A percentile compares a stretch with the other conserved stretches of the same genome.
These are phyloP conservation scores for Fusarium sp. DNA, from an alignment of 2,329 filamentous ascomycete species.

Conservation along the genomic window DNA sequence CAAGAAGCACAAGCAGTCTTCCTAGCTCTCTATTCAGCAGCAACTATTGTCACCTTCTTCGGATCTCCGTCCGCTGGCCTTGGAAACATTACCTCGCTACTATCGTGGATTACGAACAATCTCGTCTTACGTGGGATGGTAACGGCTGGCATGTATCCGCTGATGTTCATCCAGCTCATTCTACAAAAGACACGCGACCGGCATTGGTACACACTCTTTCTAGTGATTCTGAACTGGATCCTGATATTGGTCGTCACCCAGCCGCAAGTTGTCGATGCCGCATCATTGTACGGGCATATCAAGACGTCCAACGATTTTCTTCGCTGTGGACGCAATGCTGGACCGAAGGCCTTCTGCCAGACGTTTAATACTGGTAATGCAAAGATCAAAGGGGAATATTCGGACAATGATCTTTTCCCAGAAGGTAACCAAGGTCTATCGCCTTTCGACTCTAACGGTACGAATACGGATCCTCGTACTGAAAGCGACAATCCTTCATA, in stretches of 20 bases:
- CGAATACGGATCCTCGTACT: fast-evolving
- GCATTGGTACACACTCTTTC: not conserved
- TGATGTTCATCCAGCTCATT: not conserved
- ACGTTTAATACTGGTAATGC: not conserved
- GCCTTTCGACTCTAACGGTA: not conserved
- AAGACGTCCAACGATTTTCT: fast-evolving
- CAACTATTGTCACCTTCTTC: not conserved
- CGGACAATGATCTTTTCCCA: not conserved
- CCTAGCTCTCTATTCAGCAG: not conserved
- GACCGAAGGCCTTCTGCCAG: conserved; percentile 12
- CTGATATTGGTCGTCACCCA: not conserved
- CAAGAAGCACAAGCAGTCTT: conserved; percentile 21
- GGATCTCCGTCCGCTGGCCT: not conserved
- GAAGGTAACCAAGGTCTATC: not conserved
- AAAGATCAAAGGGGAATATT: not conserved
- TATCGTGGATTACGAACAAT: conserved; percentile 8
- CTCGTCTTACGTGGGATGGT: not conserved
- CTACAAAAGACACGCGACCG: not conserved
- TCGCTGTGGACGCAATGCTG: not conserved
- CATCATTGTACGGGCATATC: not conserved
- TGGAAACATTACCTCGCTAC: not conserved
- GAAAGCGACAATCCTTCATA: not conserved
- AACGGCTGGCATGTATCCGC: not conserved
- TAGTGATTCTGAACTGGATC: not conserved
- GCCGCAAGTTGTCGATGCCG: not conserved